phyloP scores from a whole-genome alignment of 345 rosid species.

The Aethionema arabicum region DNA sequence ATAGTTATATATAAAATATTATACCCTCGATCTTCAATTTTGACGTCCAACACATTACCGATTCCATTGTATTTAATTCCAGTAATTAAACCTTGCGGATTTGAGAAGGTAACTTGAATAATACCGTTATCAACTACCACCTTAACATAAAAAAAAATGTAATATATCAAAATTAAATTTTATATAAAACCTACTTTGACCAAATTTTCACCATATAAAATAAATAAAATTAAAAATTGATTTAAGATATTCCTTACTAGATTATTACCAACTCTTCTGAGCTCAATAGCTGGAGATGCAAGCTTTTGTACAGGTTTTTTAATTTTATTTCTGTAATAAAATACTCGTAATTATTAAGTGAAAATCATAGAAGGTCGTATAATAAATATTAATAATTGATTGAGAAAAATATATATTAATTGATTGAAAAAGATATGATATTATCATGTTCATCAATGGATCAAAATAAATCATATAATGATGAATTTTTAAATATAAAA shows the following conservation, averaged over 20 bases:
- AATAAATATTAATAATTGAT: too few species aligned
- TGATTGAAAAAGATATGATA: too few species aligned
- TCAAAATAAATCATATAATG: too few species aligned
- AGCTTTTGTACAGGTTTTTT: background rate
- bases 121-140: conserved; percentile 68
- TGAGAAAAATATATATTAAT: too few species aligned
- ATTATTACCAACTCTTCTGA: conserved; percentile 15
- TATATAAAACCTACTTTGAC: background rate
- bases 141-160: conserved; percentile 37
- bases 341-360: background rate
- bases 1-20: background rate
- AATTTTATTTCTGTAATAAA: conserved; percentile 23
- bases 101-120: conserved; percentile 54
- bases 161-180: background rate
- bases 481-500: too few species aligned
- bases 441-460: too few species aligned
- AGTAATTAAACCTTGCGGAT: conserved; percentile 56
- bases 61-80: conserved; percentile 65
- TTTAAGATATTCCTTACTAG: conserved; percentile 21
- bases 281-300: conserved; percentile 7
- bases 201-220: background rate
- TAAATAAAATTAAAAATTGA: background rate
- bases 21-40: conserved; percentile 57
- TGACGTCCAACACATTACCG: conserved; percentile 51
- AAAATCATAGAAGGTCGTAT: too few species aligned